Conservation (phyloP, 768 basidiomycete species). For the Psilocybe azurescens region DNA sequence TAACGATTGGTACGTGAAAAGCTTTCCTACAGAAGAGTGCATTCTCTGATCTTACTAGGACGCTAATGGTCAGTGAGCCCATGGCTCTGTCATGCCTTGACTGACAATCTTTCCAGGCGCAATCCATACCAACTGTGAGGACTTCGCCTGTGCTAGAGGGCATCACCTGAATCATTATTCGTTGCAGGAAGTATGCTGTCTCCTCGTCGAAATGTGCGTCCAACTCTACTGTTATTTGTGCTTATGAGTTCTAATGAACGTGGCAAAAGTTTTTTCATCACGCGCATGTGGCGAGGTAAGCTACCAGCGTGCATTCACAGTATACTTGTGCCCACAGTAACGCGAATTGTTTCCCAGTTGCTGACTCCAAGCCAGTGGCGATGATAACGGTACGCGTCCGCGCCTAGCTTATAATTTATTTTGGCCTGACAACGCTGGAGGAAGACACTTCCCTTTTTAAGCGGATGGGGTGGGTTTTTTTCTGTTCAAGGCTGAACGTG, state of each 20-base stretch:
- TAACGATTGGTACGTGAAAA: slow-evolving; percentile 8
- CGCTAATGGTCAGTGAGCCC: neutral
- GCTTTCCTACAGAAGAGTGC: neutral
- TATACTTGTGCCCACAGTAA: too few relatives aligned
- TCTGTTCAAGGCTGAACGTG: neutral
- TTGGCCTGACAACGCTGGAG: neutral
- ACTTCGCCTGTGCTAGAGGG: neutral
- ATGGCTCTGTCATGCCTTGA: neutral
- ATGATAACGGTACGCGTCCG: neutral
- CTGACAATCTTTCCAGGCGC: neutral
- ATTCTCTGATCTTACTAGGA: neutral
- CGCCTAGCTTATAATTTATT: neutral
- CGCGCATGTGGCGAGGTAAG: slow-evolving; percentile 10
- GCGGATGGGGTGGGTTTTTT: neutral
- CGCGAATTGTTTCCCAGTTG: neutral
- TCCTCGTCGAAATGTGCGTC: slow-evolving; percentile 7
- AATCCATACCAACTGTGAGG: neutral
- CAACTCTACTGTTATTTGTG: neutral
- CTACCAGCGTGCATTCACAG: neutral
- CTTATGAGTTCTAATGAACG: neutral
- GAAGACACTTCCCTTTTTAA: slow-evolving; percentile 1
- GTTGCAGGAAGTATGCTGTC: slow-evolving; percentile 3
- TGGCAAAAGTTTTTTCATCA: slow-evolving; percentile 2
- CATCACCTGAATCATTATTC: neutral
- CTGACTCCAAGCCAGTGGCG: neutral